Evolutionary conservation across 176 grass and related monocot species (phyloP).

Genomic region (Coix lacrymajobi): DNA sequence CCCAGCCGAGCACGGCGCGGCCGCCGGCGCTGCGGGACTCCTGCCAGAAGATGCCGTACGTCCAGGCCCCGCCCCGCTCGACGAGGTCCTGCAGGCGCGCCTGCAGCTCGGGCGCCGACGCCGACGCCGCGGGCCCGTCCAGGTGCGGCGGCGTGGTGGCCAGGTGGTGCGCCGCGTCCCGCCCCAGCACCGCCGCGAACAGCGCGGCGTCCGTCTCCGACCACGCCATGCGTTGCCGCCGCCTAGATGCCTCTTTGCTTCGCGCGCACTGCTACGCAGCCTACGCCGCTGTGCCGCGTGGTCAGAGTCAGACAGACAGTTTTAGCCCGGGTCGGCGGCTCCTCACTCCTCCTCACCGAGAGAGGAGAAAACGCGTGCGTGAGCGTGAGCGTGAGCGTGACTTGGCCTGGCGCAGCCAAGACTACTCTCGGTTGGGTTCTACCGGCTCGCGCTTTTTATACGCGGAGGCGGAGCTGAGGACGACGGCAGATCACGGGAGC

Average conservation of each 20-base stretch:
- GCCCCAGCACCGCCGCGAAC: slow-evolving; percentile 64
- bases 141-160: slow-evolving; percentile 42
- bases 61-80: slow-evolving; percentile 45
- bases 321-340: neutral
- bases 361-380: slow-evolving; percentile 33
- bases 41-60: slow-evolving; percentile 88
- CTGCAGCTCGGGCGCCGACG: slow-evolving; percentile 33
- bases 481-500: slow-evolving; percentile 8
- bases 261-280: neutral
- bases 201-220: slow-evolving; percentile 60
- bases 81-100: slow-evolving; percentile 67
- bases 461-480: neutral
- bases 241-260: neutral
- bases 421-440: neutral
- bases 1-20: slow-evolving; percentile 61
- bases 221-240: slow-evolving; percentile 31
- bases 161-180: slow-evolving; percentile 61
- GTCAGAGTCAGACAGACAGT: no score
- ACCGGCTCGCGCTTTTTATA: slow-evolving; percentile 8
- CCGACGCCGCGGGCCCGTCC: slow-evolving; percentile 31
- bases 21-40: slow-evolving; percentile 36
- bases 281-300: neutral
- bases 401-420: neutral
- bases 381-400: neutral
- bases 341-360: neutral